Evolutionary conservation across 2,329 filamentous ascomycete genomes (phyloP), one percentile per base, ranked within the genome.

Genomic region (Ceratocystis huliohia): DNA sequence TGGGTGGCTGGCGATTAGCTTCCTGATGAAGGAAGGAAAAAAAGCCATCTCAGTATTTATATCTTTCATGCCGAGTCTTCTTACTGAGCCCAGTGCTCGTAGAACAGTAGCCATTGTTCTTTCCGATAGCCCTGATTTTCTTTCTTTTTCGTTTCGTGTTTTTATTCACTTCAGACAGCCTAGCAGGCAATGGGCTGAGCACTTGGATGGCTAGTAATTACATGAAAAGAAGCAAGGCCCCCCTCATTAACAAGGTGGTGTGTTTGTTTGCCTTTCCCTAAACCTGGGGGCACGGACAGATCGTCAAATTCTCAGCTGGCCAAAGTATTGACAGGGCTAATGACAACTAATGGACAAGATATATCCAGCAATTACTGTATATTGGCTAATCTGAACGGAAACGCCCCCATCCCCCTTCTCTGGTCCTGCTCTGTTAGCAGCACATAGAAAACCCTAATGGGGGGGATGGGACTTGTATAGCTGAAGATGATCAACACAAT

Each of bases 271-370:
- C 8, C 25, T 57, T 8, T 57, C 10, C 25, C 22, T 57, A 30
- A 37, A 37, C 22, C n/a, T 50, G 46, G 28, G 53, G 22, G 53
- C 53, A 57, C 53, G 25, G 53, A 57, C 53, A 30, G 22, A 17
- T 30, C 53, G 7, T 28, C 7, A 30, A 57, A 28, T 30, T 57
- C 53, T 57, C 53, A 57, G 53, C 53, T 57, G n/a, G 10, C 53
- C 5, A 25, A n/a, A 57, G 53, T 57, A 57, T 57, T 30, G 53
- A 57, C 53, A 57, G 53, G 53, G 53, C 28, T 13, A 17, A 28
- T 57, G 53, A 57, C 53, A 57, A 57, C 53, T 57, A 57, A 57
- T 33, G 53, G 53, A 33, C 25, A 28, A 15, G 25, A 57, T 57
- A 30, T 56, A 25, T 20, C 20, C 8, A 25, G 50, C 25, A 22